phyloP scores from a whole-genome alignment of 2,329 filamentous ascomycete species.

The Cladosporium sp. region DNA sequence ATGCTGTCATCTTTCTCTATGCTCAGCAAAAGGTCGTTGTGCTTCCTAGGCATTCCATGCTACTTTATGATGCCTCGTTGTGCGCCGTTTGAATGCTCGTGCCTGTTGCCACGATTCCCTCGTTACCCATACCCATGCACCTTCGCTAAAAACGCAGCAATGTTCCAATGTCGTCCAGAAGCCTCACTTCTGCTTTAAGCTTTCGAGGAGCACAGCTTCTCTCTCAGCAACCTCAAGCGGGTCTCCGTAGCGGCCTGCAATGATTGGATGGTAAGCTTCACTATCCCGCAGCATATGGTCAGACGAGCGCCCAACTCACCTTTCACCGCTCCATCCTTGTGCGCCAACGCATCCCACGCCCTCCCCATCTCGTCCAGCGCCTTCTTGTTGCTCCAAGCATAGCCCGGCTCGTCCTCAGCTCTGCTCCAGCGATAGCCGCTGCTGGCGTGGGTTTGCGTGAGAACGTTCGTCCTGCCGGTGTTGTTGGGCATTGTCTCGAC shows the following conservation, averaged over 20 bases:
- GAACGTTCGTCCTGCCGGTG: slow-evolving; percentile 16
- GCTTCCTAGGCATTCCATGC: no score
- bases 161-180: not conserved
- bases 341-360: slow-evolving; percentile 47
- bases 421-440: slow-evolving; percentile 33
- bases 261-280: slow-evolving; percentile 7
- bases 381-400: slow-evolving; percentile 54
- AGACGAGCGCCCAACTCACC: slow-evolving; percentile 23
- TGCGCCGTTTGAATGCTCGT: not conserved
- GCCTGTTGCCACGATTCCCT: not conserved
- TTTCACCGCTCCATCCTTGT: slow-evolving; percentile 40
- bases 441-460: slow-evolving; percentile 24
- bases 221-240: slow-evolving; percentile 32
- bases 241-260: slow-evolving; percentile 32
- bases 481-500: slow-evolving; percentile 20
- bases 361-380: slow-evolving; percentile 53
- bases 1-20: no score
- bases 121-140: not conserved
- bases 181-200: not conserved
- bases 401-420: slow-evolving; percentile 44
- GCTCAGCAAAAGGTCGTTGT: no score
- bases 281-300: not conserved
- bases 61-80: not conserved
- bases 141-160: slow-evolving; percentile 12
- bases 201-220: slow-evolving; percentile 23